Conservation (phyloP, 768 basidiomycete species). For the Trichaptum fuscoviolaceum region DNA sequence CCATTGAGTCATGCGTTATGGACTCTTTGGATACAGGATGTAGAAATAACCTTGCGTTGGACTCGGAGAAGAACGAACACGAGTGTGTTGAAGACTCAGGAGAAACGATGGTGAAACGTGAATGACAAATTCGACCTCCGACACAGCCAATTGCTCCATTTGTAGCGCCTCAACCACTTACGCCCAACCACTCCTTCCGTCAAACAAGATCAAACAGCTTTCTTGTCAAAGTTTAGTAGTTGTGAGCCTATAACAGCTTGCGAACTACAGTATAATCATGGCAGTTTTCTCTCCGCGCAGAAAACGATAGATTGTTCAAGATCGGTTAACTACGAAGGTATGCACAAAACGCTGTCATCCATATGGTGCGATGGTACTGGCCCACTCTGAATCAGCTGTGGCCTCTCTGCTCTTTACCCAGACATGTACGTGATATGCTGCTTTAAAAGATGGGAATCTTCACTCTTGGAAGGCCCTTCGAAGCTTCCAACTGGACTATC, state of each 20-base stretch:
- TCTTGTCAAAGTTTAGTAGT: too few species aligned
- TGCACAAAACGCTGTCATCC: too few species aligned
- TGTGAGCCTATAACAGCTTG: too few species aligned
- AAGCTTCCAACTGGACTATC: conserved; percentile 49
- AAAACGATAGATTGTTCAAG: too few species aligned
- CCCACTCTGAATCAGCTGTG: too few species aligned
- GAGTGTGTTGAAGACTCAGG: background rate
- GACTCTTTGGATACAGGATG: background rate
- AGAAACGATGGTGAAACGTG: background rate
- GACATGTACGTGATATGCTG: conserved; percentile 16
- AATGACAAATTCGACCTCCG: background rate
- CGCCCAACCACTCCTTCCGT: too few species aligned
- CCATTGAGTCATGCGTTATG: conserved; percentile 26
- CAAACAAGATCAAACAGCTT: too few species aligned
- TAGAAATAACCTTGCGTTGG: background rate
- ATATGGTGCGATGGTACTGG: too few species aligned
- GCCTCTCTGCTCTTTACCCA: background rate
- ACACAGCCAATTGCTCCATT: background rate
- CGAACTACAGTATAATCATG: too few species aligned
- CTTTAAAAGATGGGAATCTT: conserved; percentile 28
- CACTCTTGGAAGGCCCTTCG: conserved; percentile 28
- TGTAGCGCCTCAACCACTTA: background rate
- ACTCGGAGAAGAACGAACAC: background rate
- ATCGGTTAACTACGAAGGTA: too few species aligned
- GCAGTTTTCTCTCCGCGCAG: too few species aligned